phyloP scores from a whole-genome alignment of 2,329 filamentous ascomycete species.

The Fusarium albosuccineum region DNA sequence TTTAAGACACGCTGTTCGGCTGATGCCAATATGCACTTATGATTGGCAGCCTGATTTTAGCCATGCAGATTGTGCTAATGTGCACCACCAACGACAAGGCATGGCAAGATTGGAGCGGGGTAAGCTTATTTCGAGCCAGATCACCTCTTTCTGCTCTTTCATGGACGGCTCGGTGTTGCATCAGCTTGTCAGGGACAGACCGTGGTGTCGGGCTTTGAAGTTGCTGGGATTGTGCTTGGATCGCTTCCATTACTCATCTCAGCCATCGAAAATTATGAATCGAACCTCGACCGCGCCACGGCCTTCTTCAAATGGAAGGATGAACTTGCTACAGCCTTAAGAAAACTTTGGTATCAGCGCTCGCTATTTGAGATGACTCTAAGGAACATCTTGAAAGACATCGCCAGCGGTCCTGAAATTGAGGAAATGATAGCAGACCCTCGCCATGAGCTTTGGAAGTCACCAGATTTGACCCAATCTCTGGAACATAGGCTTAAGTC shows the following conservation, averaged over 20 bases:
- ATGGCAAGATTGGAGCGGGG: too few relatives aligned
- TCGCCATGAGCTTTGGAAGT: background rate
- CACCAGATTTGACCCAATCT: background rate
- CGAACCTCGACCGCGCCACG: background rate
- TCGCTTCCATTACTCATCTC: background rate
- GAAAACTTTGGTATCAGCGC: background rate
- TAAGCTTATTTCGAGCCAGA: too few relatives aligned
- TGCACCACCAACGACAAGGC: too few relatives aligned
- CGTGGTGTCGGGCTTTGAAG: background rate
- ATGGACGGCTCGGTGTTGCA: too few relatives aligned
- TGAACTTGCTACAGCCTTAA: background rate
- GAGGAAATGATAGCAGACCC: background rate
- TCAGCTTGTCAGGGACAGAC: too few relatives aligned
- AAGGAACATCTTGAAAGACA: background rate
- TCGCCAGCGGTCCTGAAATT: background rate
- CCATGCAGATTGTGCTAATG: too few relatives aligned
- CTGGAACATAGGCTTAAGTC: background rate
- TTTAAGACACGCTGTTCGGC: too few relatives aligned
- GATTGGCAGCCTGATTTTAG: background rate
- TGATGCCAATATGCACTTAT: background rate
- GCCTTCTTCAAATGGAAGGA: background rate
- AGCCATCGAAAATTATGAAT: background rate
- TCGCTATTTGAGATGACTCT: background rate
- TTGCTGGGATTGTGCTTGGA: background rate
- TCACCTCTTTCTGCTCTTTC: too few relatives aligned